phyloP scores from a whole-genome alignment of 768 basidiomycete species.

The Peribolospora baueri region DNA sequence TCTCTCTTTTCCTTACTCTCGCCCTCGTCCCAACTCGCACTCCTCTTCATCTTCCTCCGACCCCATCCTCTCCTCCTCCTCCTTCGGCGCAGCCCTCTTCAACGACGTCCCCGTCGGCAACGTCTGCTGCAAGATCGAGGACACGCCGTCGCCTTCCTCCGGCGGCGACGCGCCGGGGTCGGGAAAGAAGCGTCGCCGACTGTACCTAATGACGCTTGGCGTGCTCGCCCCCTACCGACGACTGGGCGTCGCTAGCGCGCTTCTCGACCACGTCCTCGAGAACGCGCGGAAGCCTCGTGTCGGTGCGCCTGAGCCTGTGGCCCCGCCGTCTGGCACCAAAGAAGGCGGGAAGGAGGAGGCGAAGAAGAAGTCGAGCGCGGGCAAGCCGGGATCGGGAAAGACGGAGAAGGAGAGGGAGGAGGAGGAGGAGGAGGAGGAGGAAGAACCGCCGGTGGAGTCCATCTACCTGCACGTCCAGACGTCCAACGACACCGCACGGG shows the following conservation, averaged over 20 bases:
- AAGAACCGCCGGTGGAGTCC: slow-evolving; percentile 4
- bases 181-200: slow-evolving; percentile 5
- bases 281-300: slow-evolving; percentile 7
- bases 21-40: neutral
- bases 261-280: slow-evolving; percentile 39
- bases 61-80: neutral
- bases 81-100: slow-evolving; percentile 44
- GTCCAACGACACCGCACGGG: slow-evolving; percentile 51
- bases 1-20: too few species aligned
- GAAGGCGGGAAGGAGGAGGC: slow-evolving; percentile 5
- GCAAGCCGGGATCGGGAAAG: neutral
- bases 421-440: neutral
- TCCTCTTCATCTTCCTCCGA: slow-evolving; percentile 1
- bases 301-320: neutral
- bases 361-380: slow-evolving; percentile 5
- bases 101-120: slow-evolving; percentile 81
- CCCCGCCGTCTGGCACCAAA: neutral
- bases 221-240: slow-evolving; percentile 72
- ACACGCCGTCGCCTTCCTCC: slow-evolving; percentile 5
- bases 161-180: too few species aligned
- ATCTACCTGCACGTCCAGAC: slow-evolving; percentile 70
- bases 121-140: slow-evolving; percentile 62
- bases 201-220: slow-evolving; percentile 84
- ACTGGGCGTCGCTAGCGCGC: slow-evolving; percentile 45
- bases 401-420: neutral